Evolutionary conservation across 2,329 filamentous ascomycete genomes (phyloP), one percentile per base, ranked within the genome.

Genomic region (Plectosphaerella plurivora): DNA sequence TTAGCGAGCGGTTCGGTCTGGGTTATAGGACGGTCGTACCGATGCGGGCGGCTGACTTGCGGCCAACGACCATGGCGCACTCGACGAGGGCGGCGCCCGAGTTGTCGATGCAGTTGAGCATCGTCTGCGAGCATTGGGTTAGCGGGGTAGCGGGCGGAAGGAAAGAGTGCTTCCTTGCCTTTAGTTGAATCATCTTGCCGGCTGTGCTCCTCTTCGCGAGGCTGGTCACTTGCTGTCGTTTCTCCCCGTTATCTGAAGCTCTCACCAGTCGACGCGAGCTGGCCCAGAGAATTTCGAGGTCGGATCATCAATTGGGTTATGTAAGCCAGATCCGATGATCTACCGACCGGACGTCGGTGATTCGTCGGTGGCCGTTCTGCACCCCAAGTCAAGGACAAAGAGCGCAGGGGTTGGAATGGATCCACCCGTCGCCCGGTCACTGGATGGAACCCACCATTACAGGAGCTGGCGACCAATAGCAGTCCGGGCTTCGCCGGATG

Each of bases 41-140:
- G 66, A 99, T 92, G 66, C 86, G 87, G 55, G 93, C 94, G 65
- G 87, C 84, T 61, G 85, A 79, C 77, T 97, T 96, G 76, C 93
- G 94, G 66, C 90, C 90, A 65, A 99, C 78, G 57, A 97, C 88
- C 69, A 93, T 88, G 69, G 88, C 89, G 76, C 94, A 99, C 77
- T 99, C 94, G 74, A 97, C 94, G 61, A 99, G 81, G 64, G 94
- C 92, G 62, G 94, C 94, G 69, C 94, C 94, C 60, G 94, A 97
- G 79, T 97, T 99, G 87, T 99, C 94, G 84, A 99, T 97, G 86
- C 94, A 97, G 76, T 94, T 97, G 65, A 99, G 83, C 84, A 99
- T 91, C 69, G 92, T 89, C 94, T 97, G 61, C 6, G 0, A 8
- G 33, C 12, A 10, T 12, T 10, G 28, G 0, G 33, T 51, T 12